Percentiles rank a stretch among this genome's conserved stretches.
Evolutionary conservation across 805 yeast species (phyloP).

Genomic region (Tetrapisispora nanseiensis): DNA sequence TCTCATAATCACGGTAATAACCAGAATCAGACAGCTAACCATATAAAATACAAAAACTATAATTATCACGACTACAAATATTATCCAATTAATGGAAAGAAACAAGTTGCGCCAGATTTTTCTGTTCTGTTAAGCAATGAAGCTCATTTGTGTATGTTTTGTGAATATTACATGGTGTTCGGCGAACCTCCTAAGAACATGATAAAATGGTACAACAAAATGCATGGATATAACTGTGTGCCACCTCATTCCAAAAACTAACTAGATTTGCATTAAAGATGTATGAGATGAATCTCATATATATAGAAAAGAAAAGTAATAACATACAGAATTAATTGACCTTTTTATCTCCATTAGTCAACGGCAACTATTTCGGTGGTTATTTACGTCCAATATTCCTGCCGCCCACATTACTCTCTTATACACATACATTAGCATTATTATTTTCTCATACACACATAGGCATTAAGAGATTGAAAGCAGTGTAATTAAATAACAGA

Average conservation of each 20-base stretch:
- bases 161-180: slow-evolving; percentile 44
- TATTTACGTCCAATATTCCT: too few relatives aligned
- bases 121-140: slow-evolving; percentile 16
- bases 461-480: too few relatives aligned
- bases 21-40: slow-evolving; percentile 2
- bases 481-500: too few relatives aligned
- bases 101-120: slow-evolving; percentile 15
- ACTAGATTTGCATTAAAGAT: background rate
- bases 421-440: too few relatives aligned
- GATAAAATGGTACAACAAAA: slow-evolving; percentile 40
- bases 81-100: background rate
- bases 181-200: slow-evolving; percentile 42
- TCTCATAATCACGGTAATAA: background rate
- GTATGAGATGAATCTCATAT: too few relatives aligned
- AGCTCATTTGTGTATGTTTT: slow-evolving; percentile 35
- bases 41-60: slow-evolving; percentile 5
- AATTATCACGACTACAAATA: slow-evolving; percentile 14
- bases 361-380: too few relatives aligned
- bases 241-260: slow-evolving; percentile 13
- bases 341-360: too few relatives aligned
- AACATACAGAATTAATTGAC: too few relatives aligned
- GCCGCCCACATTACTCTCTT: too few relatives aligned
- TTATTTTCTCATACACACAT: too few relatives aligned
- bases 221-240: slow-evolving; percentile 18
- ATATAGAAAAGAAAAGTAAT: too few relatives aligned